Conservation (phyloP, 1,284 basidiomycete species). For the Pseudozyma tsukubaensis region DNA sequence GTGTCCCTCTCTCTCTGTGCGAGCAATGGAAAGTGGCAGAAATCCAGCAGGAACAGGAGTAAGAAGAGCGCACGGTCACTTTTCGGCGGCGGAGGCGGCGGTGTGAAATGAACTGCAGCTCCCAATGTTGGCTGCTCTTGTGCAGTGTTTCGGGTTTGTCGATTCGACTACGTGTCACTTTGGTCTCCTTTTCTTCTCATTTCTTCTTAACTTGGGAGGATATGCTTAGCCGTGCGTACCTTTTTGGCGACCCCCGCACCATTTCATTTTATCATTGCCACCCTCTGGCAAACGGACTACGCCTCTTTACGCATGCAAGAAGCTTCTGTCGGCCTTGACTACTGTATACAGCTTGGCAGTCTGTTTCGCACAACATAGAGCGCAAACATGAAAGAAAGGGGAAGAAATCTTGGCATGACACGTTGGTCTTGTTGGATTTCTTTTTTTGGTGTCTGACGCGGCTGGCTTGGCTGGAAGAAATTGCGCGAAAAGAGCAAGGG, state of each 20-base stretch:
- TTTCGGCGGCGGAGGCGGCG: not conserved
- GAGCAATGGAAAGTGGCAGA: not conserved
- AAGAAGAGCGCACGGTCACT: slow-evolving; percentile 5
- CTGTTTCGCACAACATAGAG: no score
- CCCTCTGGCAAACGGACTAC: no score
- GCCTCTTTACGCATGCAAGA: no score
- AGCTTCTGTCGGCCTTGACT: no score
- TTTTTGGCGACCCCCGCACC: not conserved
- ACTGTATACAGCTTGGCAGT: no score
- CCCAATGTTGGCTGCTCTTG: not conserved
- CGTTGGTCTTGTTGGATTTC: not conserved
- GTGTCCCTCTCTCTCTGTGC: not conserved
- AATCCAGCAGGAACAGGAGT: not conserved
- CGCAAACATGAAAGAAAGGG: not conserved
- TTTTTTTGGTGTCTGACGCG: not conserved
- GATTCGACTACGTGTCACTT: slow-evolving; percentile 12
- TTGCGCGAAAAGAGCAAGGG: slow-evolving; percentile 3
- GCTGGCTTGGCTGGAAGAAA: slow-evolving; percentile 10
- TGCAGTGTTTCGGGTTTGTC: no score
- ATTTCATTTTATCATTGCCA: not conserved
- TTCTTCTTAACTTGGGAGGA: not conserved
- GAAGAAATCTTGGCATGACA: slow-evolving; percentile 6
- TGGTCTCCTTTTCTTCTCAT: not conserved
- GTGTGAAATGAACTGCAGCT: slow-evolving; percentile 1
- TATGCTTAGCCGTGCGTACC: slow-evolving; percentile 13